These are phyloP conservation scores for Ophiostoma triangulosporum DNA, from an alignment of 2,329 filamentous ascomycete genomes.

Conservation along the genomic window DNA sequence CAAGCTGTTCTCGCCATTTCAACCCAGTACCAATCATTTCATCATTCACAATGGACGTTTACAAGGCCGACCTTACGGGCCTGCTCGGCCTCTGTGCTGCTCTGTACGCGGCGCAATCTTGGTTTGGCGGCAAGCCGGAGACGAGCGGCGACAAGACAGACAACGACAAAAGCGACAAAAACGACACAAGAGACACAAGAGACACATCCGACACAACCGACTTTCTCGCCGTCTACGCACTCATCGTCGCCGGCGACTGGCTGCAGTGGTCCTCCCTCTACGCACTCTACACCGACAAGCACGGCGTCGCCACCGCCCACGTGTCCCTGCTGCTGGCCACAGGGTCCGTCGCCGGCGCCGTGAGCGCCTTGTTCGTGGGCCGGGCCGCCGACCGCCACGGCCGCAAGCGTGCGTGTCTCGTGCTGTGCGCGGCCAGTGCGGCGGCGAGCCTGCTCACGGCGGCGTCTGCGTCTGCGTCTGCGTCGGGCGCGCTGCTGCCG, in stretches of 20 bases:
- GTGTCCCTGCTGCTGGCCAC: slow-evolving; percentile 29
- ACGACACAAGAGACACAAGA: neutral
- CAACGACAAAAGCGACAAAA: neutral
- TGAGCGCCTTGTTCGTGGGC: slow-evolving; percentile 33
- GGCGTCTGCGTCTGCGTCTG: slow-evolving; percentile 12
- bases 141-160: neutral
- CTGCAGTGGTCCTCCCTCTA: slow-evolving; percentile 27
- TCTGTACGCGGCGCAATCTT: slow-evolving; percentile 15
- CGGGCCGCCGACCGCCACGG: slow-evolving; percentile 35
- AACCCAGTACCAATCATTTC: no score
- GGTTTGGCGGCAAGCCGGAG: slow-evolving; percentile 3
- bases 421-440: slow-evolving; percentile 40
- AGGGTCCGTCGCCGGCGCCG: slow-evolving; percentile 31
- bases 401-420: slow-evolving; percentile 37
- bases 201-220: neutral
- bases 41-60: slow-evolving; percentile 18
- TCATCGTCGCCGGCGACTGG: slow-evolving; percentile 39
- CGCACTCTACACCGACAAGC: slow-evolving; percentile 23
- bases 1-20: no score
- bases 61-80: slow-evolving; percentile 22
- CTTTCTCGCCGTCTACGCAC: slow-evolving; percentile 31
- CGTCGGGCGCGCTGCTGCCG: slow-evolving; percentile 16
- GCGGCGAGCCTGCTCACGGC: slow-evolving; percentile 33
- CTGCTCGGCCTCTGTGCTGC: slow-evolving; percentile 21
- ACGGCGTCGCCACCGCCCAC: slow-evolving; percentile 16